Conservation (phyloP, 371 early-diverging fungal species). For the Rhizomucor pusillus region DNA sequence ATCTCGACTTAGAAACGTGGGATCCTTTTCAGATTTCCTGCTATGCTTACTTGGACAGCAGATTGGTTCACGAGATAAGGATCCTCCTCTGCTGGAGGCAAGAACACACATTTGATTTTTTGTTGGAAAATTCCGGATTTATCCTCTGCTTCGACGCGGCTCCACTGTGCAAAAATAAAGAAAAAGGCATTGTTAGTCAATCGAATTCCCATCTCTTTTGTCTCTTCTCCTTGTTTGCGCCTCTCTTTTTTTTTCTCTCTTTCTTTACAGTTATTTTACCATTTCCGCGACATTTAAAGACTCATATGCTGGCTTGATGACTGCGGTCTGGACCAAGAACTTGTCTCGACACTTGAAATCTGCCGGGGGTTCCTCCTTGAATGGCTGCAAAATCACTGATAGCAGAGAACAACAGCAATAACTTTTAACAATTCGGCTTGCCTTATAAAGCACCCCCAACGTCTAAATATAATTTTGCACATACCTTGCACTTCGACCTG, state of each 20-base stretch:
- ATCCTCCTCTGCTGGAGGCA: conserved; percentile 31
- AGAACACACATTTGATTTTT: conserved; percentile 62
- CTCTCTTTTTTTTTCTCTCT: neutral
- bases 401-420: neutral
- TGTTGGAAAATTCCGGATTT: conserved; percentile 57
- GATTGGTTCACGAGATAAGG: conserved; percentile 1
- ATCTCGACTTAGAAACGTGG: neutral
- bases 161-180: conserved; percentile 50
- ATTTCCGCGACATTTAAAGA: conserved; percentile 17
- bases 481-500: conserved; percentile 64
- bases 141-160: conserved; percentile 46
- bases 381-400: conserved; percentile 73
- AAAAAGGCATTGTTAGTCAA: no score
- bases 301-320: conserved; percentile 10
- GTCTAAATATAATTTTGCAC: neutral
- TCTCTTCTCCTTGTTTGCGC: no score
- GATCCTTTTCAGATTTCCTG: neutral
- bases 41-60: neutral
- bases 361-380: conserved; percentile 66
- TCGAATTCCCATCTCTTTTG: no score
- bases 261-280: conserved; percentile 10
- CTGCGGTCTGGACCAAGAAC: conserved; percentile 67
- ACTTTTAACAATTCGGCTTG: neutral
- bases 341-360: conserved; percentile 83
- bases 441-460: no score